Evolutionary conservation across 2,329 filamentous ascomycete species (phyloP).

Genomic region (Aspergillus japonicus): DNA sequence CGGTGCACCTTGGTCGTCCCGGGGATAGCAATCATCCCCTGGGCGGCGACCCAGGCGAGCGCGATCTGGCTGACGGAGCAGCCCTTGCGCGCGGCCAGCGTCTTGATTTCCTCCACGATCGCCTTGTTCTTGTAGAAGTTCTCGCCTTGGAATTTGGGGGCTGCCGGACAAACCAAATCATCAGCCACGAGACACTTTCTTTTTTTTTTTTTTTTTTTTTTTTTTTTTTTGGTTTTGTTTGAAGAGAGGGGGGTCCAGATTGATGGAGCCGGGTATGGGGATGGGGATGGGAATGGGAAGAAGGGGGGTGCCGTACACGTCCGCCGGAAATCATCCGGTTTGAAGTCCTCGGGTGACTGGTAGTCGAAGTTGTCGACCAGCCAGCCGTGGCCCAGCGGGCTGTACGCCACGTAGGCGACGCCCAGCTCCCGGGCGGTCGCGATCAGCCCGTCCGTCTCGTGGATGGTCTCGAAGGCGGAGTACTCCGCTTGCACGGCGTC

Average conservation of each 20-base stretch:
- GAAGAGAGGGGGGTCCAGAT: too few species aligned
- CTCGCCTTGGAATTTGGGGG: constrained; percentile 41
- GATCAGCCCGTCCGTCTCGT: constrained; percentile 44
- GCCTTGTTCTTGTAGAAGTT: constrained; percentile 48
- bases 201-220: too few species aligned
- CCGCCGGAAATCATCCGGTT: constrained; percentile 43
- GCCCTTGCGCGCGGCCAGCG: constrained; percentile 37
- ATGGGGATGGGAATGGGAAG: not conserved
- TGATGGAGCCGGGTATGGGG: not conserved
- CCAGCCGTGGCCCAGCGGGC: constrained; percentile 50
- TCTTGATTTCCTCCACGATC: constrained; percentile 46
- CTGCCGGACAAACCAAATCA: not conserved
- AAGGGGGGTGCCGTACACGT: constrained; percentile 28
- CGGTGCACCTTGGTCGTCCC: constrained; percentile 45
- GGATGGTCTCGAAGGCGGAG: constrained; percentile 45
- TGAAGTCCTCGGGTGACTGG: constrained; percentile 49
- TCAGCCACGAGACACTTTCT: too few species aligned
- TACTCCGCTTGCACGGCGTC: constrained; percentile 51
- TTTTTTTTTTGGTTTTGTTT: too few species aligned
- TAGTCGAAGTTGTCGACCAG: constrained; percentile 47
- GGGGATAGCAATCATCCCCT: constrained; percentile 48
- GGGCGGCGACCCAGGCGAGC: constrained; percentile 42
- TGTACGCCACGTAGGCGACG: constrained; percentile 48
- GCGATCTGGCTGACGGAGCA: constrained; percentile 39
- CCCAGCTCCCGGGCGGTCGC: constrained; percentile 43